A percentile compares a stretch with the other conserved stretches of the same genome.
Evolutionary conservation across 2,329 filamentous ascomycete species (phyloP).

Genomic region (Colletotrichum sp.): DNA sequence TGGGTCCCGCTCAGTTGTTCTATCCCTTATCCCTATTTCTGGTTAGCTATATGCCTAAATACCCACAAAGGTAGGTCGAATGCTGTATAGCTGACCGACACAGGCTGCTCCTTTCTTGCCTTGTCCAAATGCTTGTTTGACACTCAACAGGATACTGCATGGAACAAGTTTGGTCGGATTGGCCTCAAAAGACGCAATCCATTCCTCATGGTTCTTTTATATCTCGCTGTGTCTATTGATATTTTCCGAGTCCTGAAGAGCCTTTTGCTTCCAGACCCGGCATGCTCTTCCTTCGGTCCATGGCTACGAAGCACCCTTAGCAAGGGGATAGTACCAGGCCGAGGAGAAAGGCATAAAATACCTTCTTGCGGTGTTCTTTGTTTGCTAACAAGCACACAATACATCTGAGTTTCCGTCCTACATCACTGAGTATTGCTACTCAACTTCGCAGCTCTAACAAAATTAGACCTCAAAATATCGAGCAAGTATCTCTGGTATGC

Average conservation of each 20-base stretch:
- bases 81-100: neutral
- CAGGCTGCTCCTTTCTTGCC: neutral
- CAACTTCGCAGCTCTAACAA: accelerated
- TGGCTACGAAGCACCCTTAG: neutral
- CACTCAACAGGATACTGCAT: neutral
- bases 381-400: neutral
- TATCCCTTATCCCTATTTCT: neutral
- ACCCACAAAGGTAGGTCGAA: neutral
- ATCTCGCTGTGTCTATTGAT: neutral
- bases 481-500: accelerated
- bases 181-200: neutral
- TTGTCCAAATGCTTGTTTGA: neutral
- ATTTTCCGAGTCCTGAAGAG: neutral
- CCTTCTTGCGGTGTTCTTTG: accelerated
- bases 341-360: neutral
- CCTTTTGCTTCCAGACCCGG: neutral
- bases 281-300: neutral
- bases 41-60: neutral
- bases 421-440: no score
- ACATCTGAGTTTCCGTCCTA: no score
- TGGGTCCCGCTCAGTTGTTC: neutral
- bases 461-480: no score
- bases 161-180: neutral
- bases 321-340: neutral
- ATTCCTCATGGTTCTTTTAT: neutral